Evolutionary conservation across 2,329 filamentous ascomycete species (phyloP), one percentile per base, ranked within the genome.

Genomic region (Orbilia javanica): DNA sequence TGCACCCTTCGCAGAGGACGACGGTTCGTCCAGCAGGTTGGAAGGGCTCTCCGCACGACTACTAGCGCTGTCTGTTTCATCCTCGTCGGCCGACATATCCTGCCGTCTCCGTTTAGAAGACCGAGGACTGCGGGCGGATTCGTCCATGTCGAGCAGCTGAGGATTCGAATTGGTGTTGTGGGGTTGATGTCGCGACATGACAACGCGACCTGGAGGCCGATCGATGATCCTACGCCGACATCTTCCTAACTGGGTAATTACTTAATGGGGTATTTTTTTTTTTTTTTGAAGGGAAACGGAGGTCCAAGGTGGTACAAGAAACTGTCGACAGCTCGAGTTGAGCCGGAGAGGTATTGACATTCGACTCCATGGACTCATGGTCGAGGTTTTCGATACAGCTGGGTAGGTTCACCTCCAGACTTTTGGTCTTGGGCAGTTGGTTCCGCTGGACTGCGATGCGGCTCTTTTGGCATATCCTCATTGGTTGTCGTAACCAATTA

Each of bases 101-200:
- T 64, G 8, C 27, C 62, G 60, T 20, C 29, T 31, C 31, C 67
- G 67, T 44, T 78, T 78, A 44, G 6, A 55, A 8, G 63, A 39
- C 46, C 50, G 52, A 13, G 66, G 44, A 36, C 62, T 71, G 36
- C 60, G 60, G 20, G 66, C 25, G 10, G 62, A 36, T 10, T 78
- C 74, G 34, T 68, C 74, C 67, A 70, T 68, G 15, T n/a, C 15
- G 25, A 52, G 27, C 2, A 46, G 29, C n/a, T n/a, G n/a, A n/a
- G n/a, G n/a, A n/a, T n/a, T 39, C 31, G 20, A 25, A 8, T 50
- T 22, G 3, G 55, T 27, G 31, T 50, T 48, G 60, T 34, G 39
- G 25, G 10, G 60, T 50, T 25, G 20, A 22, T 27, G 31, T 39
- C 18, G 25, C 20, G 44, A 66, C 36, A 44, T 20, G 20, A 44